Percentiles rank a stretch among this genome's conserved stretches.
These are phyloP conservation scores for Rhexocercosporidium sp. DNA, from an alignment of 2,329 filamentous ascomycete species.

Conservation along the genomic window DNA sequence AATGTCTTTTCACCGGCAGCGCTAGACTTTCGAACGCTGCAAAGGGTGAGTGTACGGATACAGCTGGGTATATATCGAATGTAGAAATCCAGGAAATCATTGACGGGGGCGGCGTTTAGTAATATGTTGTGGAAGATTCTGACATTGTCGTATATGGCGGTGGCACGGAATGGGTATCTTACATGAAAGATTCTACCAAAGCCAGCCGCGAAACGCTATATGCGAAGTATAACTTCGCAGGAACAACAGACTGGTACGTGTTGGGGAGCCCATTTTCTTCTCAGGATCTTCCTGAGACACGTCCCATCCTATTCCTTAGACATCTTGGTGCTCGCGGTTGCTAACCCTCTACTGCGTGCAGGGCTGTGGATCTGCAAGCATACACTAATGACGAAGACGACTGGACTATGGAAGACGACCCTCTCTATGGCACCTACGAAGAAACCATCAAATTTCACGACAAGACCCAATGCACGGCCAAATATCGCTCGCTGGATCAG, in stretches of 20 bases:
- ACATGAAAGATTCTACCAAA: not conserved
- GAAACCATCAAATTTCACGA: not conserved
- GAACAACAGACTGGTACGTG: slow-evolving; percentile 5
- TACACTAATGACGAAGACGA: not conserved
- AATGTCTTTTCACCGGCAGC: slow-evolving; percentile 33
- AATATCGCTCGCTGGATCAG: not conserved
- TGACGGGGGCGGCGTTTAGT: not conserved
- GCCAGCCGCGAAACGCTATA: not conserved
- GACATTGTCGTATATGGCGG: slow-evolving; percentile 1
- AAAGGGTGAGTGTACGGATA: slow-evolving; percentile 42
- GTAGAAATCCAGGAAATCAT: not conserved
- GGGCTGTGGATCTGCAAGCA: slow-evolving; percentile 4
- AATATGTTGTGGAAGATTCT: not conserved
- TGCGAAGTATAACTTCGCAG: not conserved
- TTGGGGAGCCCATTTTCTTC: too few species aligned
- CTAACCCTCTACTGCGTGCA: too few species aligned
- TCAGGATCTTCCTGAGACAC: too few species aligned
- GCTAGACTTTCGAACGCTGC: slow-evolving; percentile 34
- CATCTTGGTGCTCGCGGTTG: too few species aligned
- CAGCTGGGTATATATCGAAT: slow-evolving; percentile 42
- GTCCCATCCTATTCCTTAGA: too few species aligned
- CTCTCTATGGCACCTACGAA: not conserved
- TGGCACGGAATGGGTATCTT: not conserved
- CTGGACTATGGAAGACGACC: not conserved
- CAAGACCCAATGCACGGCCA: not conserved